phyloP scores from a whole-genome alignment of 257 asterid species.

The Primulina tabacum region DNA sequence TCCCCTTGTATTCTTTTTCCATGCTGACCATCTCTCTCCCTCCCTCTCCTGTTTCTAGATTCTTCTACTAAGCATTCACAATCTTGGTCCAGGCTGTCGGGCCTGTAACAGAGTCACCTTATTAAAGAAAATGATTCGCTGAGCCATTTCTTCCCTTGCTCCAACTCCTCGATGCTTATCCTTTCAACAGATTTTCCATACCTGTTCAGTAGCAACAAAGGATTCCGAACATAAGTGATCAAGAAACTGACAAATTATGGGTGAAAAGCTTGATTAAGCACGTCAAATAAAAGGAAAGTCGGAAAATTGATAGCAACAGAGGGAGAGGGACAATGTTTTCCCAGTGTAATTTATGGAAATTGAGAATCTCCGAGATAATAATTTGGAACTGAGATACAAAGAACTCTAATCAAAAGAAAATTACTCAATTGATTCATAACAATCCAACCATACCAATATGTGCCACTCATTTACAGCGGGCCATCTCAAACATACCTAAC shows the following conservation, averaged over 20 bases:
- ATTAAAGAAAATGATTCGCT: slow-evolving; percentile 75
- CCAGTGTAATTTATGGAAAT: neutral
- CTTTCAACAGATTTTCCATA: slow-evolving; percentile 64
- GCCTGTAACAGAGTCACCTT: neutral
- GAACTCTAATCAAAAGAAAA: neutral
- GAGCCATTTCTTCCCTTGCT: slow-evolving; percentile 91
- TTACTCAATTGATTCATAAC: neutral
- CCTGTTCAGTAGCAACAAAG: slow-evolving; percentile 37
- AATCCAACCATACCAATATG: neutral
- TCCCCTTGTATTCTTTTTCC: neutral
- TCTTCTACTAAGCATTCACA: neutral
- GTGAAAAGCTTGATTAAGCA: neutral
- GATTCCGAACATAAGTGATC: slow-evolving; percentile 6
- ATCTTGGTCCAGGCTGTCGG: neutral
- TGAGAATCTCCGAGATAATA: neutral
- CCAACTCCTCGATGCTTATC: slow-evolving; percentile 74
- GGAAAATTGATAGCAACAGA: neutral
- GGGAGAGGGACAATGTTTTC: neutral
- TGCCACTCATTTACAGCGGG: slow-evolving; percentile 4
- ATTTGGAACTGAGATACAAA: neutral
- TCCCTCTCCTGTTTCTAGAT: neutral
- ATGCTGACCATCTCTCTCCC: neutral
- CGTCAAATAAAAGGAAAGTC: neutral
- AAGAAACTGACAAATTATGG: neutral
- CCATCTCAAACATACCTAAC: slow-evolving; percentile 50